Evolutionary conservation across 1,284 basidiomycete species (phyloP).

Genomic region (Ceratobasidium sp.): DNA sequence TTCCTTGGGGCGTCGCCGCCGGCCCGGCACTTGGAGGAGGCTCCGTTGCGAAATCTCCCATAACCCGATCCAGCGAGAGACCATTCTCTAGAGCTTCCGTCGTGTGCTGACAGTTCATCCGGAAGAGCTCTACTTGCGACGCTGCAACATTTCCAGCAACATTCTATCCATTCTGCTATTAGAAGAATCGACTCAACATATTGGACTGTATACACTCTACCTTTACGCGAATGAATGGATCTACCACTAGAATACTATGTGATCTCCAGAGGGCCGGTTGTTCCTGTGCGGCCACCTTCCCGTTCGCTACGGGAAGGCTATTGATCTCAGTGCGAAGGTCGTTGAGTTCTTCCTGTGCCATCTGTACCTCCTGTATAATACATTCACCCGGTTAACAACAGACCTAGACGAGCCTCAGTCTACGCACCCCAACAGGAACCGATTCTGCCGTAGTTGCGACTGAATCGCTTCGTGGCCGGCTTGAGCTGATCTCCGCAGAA

Average conservation of each 20-base stretch:
- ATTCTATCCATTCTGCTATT: constrained; percentile 6
- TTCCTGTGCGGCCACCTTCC: constrained; percentile 6
- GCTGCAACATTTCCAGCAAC: constrained; percentile 40
- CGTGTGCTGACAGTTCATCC: constrained; percentile 41
- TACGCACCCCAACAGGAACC: neutral
- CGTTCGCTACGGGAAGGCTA: constrained; percentile 28
- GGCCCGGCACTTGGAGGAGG: constrained; percentile 3
- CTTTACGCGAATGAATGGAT: constrained; percentile 67
- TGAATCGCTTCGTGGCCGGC: constrained; percentile 7
- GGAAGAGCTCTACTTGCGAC: constrained; percentile 37
- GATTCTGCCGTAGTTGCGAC: constrained; percentile 17
- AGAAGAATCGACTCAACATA: too few species aligned
- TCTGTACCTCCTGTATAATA: constrained; percentile 47
- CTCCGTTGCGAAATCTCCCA: constrained; percentile 40
- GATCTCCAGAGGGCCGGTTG: constrained; percentile 51
- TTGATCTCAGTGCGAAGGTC: constrained; percentile 32
- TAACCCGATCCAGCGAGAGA: constrained; percentile 34
- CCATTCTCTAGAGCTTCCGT: constrained; percentile 32
- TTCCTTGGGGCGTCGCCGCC: neutral
- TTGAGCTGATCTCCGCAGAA: constrained; percentile 11
- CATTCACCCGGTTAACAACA: constrained; percentile 5
- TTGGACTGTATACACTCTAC: constrained; percentile 53
- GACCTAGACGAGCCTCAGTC: neutral
- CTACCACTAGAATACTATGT: constrained; percentile 59
- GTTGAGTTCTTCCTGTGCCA: constrained; percentile 43